Evolutionary conservation across 495 filamentous ascomycete species (phyloP), one percentile per base, ranked within the genome.

Genomic region (Massariosphaeria phaeospora): DNA sequence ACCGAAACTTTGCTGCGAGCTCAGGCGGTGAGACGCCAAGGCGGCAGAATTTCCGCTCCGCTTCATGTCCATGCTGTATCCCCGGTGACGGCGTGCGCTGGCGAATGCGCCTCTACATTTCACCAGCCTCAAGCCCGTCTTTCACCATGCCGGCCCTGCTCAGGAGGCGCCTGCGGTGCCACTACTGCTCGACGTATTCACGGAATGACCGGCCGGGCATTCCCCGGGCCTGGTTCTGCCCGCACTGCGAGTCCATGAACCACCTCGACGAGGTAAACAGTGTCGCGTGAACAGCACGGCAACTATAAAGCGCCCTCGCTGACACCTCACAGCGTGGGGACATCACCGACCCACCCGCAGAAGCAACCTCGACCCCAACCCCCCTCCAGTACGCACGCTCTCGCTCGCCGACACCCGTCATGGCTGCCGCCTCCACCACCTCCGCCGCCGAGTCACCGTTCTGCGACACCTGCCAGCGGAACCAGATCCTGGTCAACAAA

Each of bases 381-480:
- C 69, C 66, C 55, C 24, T 63, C 59, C 55, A 69, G 67, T 66
- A 71, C 29, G 52, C 52, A 12, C 52, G 48, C 24, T 55, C 63
- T 23, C 67, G 71, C 26, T 56, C 57, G 4, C 58, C 57, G 17
- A 53, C 62, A 15, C 57, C 66, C 67, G 52, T 64, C 63, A 25
- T 65, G 39, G 66, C 69, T 9, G 62, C 73, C 29, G 43, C 65
- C n/a, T n/a, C 66, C 67, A 52, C 64, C 63, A 25, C 64, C 35
- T 66, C 69, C 9, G 62, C 73, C 29, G 43, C 65, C n/a, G 59
- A 75, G 6, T 62, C 65, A n/a, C 65, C 83, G 44, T 96, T 96
- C 70, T 96, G 90, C 72, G 67, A 75, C 12, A 82, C 76, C 46
- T 96, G 90, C 63, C 65, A 86, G 41, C 84, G 84, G 62, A 95